phyloP scores from a whole-genome alignment of 257 asterid species.

The Asclepias syriaca region DNA sequence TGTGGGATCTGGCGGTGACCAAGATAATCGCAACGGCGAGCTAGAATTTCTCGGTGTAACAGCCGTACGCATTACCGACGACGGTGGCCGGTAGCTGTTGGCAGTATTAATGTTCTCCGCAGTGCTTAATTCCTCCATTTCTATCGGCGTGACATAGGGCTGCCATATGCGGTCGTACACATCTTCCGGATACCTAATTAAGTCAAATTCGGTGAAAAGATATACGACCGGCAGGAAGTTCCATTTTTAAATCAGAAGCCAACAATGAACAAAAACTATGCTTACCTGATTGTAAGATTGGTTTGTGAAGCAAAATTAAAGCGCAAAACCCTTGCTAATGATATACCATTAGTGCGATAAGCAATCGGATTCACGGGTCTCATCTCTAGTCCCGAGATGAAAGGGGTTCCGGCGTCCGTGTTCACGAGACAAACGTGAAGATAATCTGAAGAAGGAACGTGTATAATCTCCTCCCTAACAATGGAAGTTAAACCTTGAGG shows the following conservation, averaged over 20 bases:
- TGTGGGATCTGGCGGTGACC: slow-evolving; percentile 5
- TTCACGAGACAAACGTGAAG: slow-evolving; percentile 33
- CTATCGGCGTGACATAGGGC: neutral
- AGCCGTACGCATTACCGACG: slow-evolving; percentile 23
- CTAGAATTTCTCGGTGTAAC: neutral
- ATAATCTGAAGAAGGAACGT: slow-evolving; percentile 23
- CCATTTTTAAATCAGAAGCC: neutral
- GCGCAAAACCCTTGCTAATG: slow-evolving; percentile 11
- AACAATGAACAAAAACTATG: neutral
- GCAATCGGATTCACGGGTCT: slow-evolving; percentile 7
- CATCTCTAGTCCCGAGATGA: slow-evolving; percentile 31
- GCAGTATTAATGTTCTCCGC: neutral
- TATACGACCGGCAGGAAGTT: neutral
- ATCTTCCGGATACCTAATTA: slow-evolving; percentile 25
- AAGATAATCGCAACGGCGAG: neutral
- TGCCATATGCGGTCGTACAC: slow-evolving; percentile 30
- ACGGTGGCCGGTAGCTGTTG: slow-evolving; percentile 2
- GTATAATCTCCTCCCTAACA: slow-evolving; percentile 21
- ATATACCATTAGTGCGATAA: slow-evolving; percentile 10
- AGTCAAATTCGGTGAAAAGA: neutral
- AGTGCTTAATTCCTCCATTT: neutral
- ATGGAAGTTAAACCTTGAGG: neutral
- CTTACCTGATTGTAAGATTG: neutral
- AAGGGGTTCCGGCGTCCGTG: slow-evolving; percentile 26
- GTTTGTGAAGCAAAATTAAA: slow-evolving; percentile 7